Conservation (phyloP, 768 basidiomycete species). For the Gautieria morchelliformis region DNA sequence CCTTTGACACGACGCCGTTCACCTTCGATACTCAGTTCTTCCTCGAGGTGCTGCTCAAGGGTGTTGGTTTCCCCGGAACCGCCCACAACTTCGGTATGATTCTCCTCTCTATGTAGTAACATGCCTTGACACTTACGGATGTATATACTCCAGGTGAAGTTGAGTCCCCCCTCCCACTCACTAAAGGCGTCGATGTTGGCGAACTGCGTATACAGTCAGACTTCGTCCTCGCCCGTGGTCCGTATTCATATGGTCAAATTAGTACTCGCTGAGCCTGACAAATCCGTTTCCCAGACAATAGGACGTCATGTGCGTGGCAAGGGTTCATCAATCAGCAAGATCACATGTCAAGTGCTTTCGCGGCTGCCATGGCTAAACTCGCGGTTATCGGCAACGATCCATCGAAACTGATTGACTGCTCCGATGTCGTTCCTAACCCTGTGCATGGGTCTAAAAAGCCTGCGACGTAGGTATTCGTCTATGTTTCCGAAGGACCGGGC, state of each 20-base stretch:
- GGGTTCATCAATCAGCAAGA: conserved; percentile 19
- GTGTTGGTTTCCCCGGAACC: no score
- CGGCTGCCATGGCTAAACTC: conserved; percentile 35
- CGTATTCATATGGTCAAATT: conserved; percentile 3
- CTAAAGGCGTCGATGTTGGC: conserved; percentile 5
- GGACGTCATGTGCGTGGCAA: conserved; percentile 7
- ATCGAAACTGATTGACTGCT: conserved; percentile 31
- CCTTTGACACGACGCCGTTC: conserved; percentile 4
- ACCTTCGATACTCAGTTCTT: no score
- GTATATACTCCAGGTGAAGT: conserved; percentile 14
- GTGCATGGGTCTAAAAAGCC: conserved; percentile 6
- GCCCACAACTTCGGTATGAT: not conserved
- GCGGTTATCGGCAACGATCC: conserved; percentile 32
- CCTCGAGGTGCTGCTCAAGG: no score
- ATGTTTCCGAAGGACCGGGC: not conserved
- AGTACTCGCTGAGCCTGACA: not conserved
- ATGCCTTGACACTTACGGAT: not conserved
- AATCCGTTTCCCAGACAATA: not conserved
- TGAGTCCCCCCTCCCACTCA: conserved; percentile 14
- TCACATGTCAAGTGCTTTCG: conserved; percentile 26
- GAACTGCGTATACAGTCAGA: conserved; percentile 22
- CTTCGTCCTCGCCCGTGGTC: conserved; percentile 18
- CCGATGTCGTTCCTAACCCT: conserved; percentile 32
- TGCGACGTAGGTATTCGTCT: conserved; percentile 7
- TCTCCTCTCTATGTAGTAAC: no score